phyloP scores from a whole-genome alignment of 1,284 basidiomycete species.

The Gymnopus androsaceus region DNA sequence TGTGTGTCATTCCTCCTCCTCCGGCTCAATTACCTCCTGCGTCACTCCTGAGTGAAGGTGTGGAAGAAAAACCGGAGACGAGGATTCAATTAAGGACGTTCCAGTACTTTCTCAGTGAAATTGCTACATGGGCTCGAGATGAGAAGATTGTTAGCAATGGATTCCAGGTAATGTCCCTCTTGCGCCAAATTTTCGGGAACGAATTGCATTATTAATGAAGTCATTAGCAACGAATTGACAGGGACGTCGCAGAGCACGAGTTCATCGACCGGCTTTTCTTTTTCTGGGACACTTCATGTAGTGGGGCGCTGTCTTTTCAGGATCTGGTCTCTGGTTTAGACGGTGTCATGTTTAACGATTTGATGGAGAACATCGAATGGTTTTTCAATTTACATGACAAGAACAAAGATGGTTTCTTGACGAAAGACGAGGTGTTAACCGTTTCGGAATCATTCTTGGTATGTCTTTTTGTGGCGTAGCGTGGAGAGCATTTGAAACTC shows the following conservation, averaged over 20 bases:
- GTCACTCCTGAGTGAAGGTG: constrained; percentile 56
- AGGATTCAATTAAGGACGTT: constrained; percentile 89
- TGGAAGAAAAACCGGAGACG: constrained; percentile 83
- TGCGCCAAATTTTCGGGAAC: not conserved
- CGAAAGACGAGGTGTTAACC: constrained; percentile 95
- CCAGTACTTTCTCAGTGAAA: constrained; percentile 86
- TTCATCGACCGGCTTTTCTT: constrained; percentile 83
- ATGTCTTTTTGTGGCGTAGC: constrained; percentile 28
- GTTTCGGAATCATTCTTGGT: constrained; percentile 93
- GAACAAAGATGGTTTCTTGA: constrained; percentile 91
- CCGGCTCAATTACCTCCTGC: constrained; percentile 47
- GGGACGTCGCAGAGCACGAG: constrained; percentile 81
- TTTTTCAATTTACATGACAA: constrained; percentile 97
- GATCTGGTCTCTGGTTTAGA: constrained; percentile 91
- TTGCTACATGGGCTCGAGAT: constrained; percentile 95
- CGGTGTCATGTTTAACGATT: constrained; percentile 91
- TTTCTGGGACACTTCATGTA: constrained; percentile 84
- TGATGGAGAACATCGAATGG: constrained; percentile 99
- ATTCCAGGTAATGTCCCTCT: constrained; percentile 65
- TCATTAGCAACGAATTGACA: constrained; percentile 73
- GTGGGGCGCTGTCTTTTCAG: constrained; percentile 87
- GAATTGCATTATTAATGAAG: constrained; percentile 17
- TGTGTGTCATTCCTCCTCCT: constrained; percentile 76
- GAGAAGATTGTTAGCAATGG: constrained; percentile 93
- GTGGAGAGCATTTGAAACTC: not conserved